Base-by-base conservation (phyloP, 345 rosid genomes). In the Arabidopsis arenosa region DNA sequence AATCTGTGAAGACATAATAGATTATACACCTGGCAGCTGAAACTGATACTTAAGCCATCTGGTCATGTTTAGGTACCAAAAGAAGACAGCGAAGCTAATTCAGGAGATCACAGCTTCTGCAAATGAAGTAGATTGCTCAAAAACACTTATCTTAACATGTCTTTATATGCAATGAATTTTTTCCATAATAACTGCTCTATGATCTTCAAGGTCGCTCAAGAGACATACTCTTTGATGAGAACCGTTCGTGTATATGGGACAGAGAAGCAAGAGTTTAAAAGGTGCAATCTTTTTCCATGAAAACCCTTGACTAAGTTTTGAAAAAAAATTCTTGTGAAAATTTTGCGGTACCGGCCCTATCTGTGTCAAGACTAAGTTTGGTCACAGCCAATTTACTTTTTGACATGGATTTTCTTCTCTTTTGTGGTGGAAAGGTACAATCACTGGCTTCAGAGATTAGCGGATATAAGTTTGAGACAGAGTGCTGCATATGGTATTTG, bases 401-500 rank as follows among this genome's bases (percentile, higher is more conserved):
- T 79, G 71, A 75, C 71, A 70, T 68, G 53, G 69, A 54, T 53
- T 47, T 65, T 51, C 68, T 61, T 68, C 32, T 62, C 63, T 63
- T 69, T 17, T 79, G 5, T 75, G 52, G 55, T 84, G 64, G 26
- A 75, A 60, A 94, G 98, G 90, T 94, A 90, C 83, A 83, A 84
- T 47, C 80, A 75, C 35, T 94, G 93, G 95, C 89, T 92, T 51
- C 88, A 83, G 57, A 94, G 87, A 81, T 70, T 92, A 81, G 96
- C 96, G 63, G 87, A 81, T 82, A 83, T 92, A 80, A 92, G 92
- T 82, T 81, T 94, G 80, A 87, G 95, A 69, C 97, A 94, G 83
- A 94, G 98, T 88, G 95, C 93, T 81, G 98, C 98, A 39, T 89
- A 85, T 88, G 98, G 98, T 58, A 81, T 90, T 69, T 94, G 98